Conservation (phyloP, 345 rosid genomes). For the Euclidium syriacum region DNA sequence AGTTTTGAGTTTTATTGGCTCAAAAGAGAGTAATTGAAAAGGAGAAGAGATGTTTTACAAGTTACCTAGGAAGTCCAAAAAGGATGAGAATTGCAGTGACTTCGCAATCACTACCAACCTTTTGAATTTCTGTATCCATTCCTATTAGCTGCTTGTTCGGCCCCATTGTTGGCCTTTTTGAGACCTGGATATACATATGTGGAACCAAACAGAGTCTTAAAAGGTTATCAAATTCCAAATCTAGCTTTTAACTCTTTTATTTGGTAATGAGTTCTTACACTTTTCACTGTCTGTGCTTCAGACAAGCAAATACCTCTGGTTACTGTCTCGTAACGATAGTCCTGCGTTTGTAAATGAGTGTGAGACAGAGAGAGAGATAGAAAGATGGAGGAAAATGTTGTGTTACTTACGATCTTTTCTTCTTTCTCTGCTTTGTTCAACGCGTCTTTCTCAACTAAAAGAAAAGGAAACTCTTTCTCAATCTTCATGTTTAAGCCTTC, state of each 20-base stretch:
- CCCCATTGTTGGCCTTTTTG: constrained; percentile 53
- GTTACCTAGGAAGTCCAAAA: constrained; percentile 77
- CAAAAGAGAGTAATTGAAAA: neutral
- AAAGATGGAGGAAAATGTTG: neutral
- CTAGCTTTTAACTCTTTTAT: no score
- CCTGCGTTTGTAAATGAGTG: constrained; percentile 33
- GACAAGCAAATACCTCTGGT: constrained; percentile 87
- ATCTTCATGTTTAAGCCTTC: constrained; percentile 74
- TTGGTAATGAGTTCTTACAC: constrained; percentile 33
- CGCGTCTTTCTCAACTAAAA: constrained; percentile 69
- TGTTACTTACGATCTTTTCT: constrained; percentile 48
- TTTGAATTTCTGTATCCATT: constrained; percentile 54
- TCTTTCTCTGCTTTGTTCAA: constrained; percentile 69
- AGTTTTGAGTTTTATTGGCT: neutral
- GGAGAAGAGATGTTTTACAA: neutral
- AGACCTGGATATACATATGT: constrained; percentile 9
- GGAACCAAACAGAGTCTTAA: neutral
- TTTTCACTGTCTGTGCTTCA: constrained; percentile 66
- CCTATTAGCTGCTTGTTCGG: constrained; percentile 43
- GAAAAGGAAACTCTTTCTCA: constrained; percentile 74
- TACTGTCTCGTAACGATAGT: constrained; percentile 65
- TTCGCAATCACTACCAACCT: constrained; percentile 62
- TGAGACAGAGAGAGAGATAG: neutral
- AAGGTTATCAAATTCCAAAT: neutral
- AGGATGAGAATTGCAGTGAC: constrained; percentile 82